These are phyloP conservation scores for Aegilops speltoides DNA, from an alignment of 176 grass and related monocot species.

Conservation along the genomic window DNA sequence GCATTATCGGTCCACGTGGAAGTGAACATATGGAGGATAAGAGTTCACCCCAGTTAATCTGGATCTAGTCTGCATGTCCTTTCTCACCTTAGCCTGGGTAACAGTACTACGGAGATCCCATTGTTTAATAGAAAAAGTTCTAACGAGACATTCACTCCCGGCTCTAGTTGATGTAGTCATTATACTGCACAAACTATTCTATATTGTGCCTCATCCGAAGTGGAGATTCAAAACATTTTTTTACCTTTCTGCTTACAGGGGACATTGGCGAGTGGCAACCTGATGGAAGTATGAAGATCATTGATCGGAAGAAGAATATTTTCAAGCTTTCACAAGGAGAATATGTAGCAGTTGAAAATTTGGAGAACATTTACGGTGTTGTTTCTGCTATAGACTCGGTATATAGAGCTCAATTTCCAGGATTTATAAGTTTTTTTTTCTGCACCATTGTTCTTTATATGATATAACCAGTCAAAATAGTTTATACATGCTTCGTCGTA, in stretches of 20 bases:
- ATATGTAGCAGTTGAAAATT: conserved; percentile 89
- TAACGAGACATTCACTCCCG: neutral
- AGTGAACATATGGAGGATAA: neutral
- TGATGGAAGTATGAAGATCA: conserved; percentile 92
- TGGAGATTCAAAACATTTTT: neutral
- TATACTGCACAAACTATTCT: neutral
- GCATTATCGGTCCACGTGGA: neutral
- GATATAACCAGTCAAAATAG: neutral
- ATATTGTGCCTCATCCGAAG: neutral
- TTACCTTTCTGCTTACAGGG: conserved; percentile 46
- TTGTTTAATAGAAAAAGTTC: neutral
- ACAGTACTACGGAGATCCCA: neutral
- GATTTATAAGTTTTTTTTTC: conserved; percentile 6
- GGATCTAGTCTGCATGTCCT: neutral
- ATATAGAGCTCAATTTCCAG: conserved; percentile 15
- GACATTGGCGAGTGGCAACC: conserved; percentile 93
- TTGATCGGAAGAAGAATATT: conserved; percentile 93
- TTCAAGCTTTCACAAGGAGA: conserved; percentile 97
- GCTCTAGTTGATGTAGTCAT: neutral
- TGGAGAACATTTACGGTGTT: conserved; percentile 83
- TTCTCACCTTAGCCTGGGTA: neutral
- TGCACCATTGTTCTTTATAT: conserved; percentile 20
- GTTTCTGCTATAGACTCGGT: conserved; percentile 79
- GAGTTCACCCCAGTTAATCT: neutral
- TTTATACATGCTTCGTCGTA: conserved; percentile 6